These are phyloP conservation scores for Suillus luteus DNA, from an alignment of 768 basidiomycete genomes.

Conservation along the genomic window DNA sequence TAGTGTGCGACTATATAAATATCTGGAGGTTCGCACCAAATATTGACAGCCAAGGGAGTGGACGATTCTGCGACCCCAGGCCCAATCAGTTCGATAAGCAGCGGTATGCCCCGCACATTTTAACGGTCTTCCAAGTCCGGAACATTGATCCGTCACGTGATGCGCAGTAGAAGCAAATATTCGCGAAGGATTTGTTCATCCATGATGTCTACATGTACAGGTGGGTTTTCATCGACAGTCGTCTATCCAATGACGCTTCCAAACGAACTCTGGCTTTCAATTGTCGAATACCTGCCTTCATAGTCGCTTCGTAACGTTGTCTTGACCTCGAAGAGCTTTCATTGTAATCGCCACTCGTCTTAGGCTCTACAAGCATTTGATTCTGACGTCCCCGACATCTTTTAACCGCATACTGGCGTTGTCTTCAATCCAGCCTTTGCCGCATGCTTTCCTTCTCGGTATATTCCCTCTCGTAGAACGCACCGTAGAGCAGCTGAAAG, in stretches of 20 bases:
- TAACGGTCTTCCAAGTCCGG: not conserved
- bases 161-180: not conserved
- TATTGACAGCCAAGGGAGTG: too few species aligned
- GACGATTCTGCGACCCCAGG: too few species aligned
- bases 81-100: too few species aligned
- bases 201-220: too few species aligned
- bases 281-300: constrained; percentile 36
- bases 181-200: too few species aligned
- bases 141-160: not conserved
- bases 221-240: not conserved
- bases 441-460: constrained; percentile 18
- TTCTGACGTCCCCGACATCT: constrained; percentile 34
- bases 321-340: constrained; percentile 34
- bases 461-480: constrained; percentile 27
- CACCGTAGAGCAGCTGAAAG: constrained; percentile 30
- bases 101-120: too few species aligned
- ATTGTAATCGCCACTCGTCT: constrained; percentile 26
- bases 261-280: constrained; percentile 40
- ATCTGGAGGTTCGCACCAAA: too few species aligned
- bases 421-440: constrained; percentile 9
- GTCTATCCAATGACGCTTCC: constrained; percentile 24
- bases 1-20: not conserved
- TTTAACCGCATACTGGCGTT: constrained; percentile 17
- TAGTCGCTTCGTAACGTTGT: constrained; percentile 36
- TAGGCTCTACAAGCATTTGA: constrained; percentile 25